Evolutionary conservation across 2,329 filamentous ascomycete genomes (phyloP), one percentile per base, ranked within the genome.

Genomic region (Monilinia aucupariae): DNA sequence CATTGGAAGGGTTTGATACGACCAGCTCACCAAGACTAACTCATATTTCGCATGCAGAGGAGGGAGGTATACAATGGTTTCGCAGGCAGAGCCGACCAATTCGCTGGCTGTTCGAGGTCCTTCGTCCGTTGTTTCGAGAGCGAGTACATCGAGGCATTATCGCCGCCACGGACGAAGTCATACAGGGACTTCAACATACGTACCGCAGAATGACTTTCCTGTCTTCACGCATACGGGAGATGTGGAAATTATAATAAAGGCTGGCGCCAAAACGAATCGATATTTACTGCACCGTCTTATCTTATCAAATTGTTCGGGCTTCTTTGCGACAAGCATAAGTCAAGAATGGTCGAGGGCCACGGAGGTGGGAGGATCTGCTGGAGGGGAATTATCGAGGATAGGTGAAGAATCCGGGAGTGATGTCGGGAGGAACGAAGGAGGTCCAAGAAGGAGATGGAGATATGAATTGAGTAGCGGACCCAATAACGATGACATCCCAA

Each of bases 281-380:
- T 97, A 97, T 74, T 81, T 97, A 53, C 81, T 97, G 63, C 93
- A 97, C 77, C 83, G 87, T 64, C 83, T 97, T 71, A 96, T 93
- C 48, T 79, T 97, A 68, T 87, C 90, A 39, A 90, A 96, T 76
- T 96, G 90, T 72, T 96, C 92, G 7, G 92, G 91, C 20, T 97
- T 96, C 79, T 97, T 97, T 74, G 91, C 96, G 75, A 89, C 90
- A 30, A 90, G 86, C 73, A 92, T 88, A 51, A 91, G 86, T 71
- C 86, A 88, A 63, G 87, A 92, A 74, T 96, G 91, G 90, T 85
- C 86, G 61, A 69, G 72, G 13, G 61, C 70, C 55, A 63, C 61
- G 48, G 39, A 64, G 63, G 43, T 67, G 55, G 64, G 65, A 45
- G 39, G 71, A 85, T 47, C 43, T 20, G 60, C 60, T 50, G 68